Evolutionary conservation across 2,329 filamentous ascomycete species (phyloP).

Genomic region (Rhinocladiella similis): DNA sequence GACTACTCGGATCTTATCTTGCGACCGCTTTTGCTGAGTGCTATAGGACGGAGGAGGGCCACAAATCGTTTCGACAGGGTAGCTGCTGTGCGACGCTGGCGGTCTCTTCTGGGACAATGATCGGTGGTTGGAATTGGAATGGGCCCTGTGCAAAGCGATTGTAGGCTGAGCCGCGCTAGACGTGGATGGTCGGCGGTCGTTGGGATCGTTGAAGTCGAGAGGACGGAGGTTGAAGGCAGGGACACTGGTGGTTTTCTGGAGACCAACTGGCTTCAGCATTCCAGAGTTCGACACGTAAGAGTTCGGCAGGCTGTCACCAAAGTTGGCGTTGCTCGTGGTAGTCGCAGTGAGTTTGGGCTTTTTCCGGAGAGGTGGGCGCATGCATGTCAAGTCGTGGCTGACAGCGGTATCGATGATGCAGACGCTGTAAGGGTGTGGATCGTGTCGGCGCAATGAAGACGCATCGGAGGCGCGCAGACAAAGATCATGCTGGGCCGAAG

Average conservation of each 20-base stretch:
- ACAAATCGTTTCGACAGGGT: slow-evolving; percentile 51
- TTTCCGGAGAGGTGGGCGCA: slow-evolving; percentile 23
- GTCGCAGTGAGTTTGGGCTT: slow-evolving; percentile 23
- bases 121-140: slow-evolving; percentile 17
- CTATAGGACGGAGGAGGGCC: slow-evolving; percentile 54
- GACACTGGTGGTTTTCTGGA: slow-evolving; percentile 18
- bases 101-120: slow-evolving; percentile 34
- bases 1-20: slow-evolving; percentile 32
- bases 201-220: slow-evolving; percentile 9
- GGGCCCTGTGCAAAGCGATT: slow-evolving; percentile 16
- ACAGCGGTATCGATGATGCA: slow-evolving; percentile 10
- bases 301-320: slow-evolving; percentile 2
- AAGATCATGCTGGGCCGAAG: slow-evolving; percentile 11
- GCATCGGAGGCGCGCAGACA: slow-evolving; percentile 8
- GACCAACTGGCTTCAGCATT: slow-evolving; percentile 17
- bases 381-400: slow-evolving; percentile 17
- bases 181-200: slow-evolving; percentile 12
- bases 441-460: slow-evolving; percentile 4
- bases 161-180: slow-evolving; percentile 13
- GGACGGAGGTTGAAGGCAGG: slow-evolving; percentile 17
- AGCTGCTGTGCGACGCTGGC: slow-evolving; percentile 49
- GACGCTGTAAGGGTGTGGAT: slow-evolving; percentile 17
- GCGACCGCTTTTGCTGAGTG: slow-evolving; percentile 43
- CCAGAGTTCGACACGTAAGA: slow-evolving; percentile 10
- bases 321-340: slow-evolving; percentile 1